Conservation (phyloP, 1,284 basidiomycete genomes). For the Cutaneotrichosporon sp. region DNA sequence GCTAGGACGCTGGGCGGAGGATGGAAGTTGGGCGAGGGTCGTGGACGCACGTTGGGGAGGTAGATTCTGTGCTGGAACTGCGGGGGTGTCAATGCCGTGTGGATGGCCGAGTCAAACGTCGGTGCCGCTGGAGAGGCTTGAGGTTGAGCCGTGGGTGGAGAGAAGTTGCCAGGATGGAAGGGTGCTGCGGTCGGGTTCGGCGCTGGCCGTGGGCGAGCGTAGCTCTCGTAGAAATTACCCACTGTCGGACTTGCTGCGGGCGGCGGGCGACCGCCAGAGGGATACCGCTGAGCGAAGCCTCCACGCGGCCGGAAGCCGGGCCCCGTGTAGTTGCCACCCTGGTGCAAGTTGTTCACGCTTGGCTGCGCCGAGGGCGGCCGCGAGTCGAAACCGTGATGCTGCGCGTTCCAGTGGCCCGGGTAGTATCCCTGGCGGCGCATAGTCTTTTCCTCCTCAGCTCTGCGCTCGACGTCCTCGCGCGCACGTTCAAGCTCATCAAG, state of each 20-base stretch:
- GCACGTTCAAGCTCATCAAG: slow-evolving; percentile 47
- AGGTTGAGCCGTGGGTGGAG: slow-evolving; percentile 1
- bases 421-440: slow-evolving; percentile 27
- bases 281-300: slow-evolving; percentile 39
- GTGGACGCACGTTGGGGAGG: slow-evolving; percentile 45
- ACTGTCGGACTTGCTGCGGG: slow-evolving; percentile 11
- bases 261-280: slow-evolving; percentile 33
- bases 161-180: slow-evolving; percentile 37
- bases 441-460: slow-evolving; percentile 38
- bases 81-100: slow-evolving; percentile 50
- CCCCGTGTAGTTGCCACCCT: slow-evolving; percentile 14
- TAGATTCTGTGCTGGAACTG: slow-evolving; percentile 53
- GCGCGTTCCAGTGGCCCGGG: slow-evolving; percentile 14
- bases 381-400: background rate
- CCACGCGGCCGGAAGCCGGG: slow-evolving; percentile 38
- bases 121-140: slow-evolving; percentile 7
- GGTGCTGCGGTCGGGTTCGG: slow-evolving; percentile 44
- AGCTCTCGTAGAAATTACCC: slow-evolving; percentile 12
- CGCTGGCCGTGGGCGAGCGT: slow-evolving; percentile 18
- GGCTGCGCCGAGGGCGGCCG: slow-evolving; percentile 6
- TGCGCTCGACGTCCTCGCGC: slow-evolving; percentile 41
- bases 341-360: slow-evolving; percentile 13
- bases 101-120: slow-evolving; percentile 31
- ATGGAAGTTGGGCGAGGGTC: slow-evolving; percentile 46
- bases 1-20: slow-evolving; percentile 44